Conservation (phyloP, 257 asterid genomes). For the Mitragyna speciosa region DNA sequence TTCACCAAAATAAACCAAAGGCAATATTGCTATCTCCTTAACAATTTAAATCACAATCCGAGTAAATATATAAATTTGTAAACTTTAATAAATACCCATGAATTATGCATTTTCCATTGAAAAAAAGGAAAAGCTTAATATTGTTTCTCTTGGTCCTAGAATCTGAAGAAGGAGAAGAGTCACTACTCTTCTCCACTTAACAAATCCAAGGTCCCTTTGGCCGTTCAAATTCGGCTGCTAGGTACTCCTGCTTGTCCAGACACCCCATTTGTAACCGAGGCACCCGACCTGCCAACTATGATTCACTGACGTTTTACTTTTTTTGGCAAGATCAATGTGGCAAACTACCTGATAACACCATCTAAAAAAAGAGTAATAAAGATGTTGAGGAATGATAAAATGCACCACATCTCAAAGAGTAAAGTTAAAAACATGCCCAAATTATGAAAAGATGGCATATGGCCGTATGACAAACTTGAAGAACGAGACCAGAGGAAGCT, state of each 20-base stretch:
- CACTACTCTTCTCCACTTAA: conserved; percentile 53
- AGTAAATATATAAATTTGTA: not conserved
- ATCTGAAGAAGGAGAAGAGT: conserved; percentile 22
- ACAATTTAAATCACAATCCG: not conserved
- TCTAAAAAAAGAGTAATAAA: too few species aligned
- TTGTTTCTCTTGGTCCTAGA: conserved; percentile 53
- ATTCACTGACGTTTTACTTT: conserved; percentile 36
- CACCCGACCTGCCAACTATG: conserved; percentile 85
- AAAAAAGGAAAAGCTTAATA: conserved; percentile 46
- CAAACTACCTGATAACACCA: conserved; percentile 50
- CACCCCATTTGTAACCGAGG: conserved; percentile 37
- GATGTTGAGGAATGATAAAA: too few species aligned
- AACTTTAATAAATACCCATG: not conserved
- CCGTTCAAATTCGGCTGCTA: conserved; percentile 40
- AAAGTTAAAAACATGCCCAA: too few species aligned
- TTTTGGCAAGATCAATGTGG: conserved; percentile 54
- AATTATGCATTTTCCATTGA: not conserved
- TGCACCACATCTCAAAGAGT: too few species aligned
- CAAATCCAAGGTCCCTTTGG: conserved; percentile 44
- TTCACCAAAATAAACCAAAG: too few species aligned
- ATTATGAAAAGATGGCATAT: too few species aligned
- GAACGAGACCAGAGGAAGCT: too few species aligned
- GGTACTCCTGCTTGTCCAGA: conserved; percentile 48
- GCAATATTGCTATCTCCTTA: not conserved
- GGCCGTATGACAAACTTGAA: too few species aligned